Evolutionary conservation across 495 filamentous ascomycete genomes (phyloP).

Genomic region (Arthonia radiata): DNA sequence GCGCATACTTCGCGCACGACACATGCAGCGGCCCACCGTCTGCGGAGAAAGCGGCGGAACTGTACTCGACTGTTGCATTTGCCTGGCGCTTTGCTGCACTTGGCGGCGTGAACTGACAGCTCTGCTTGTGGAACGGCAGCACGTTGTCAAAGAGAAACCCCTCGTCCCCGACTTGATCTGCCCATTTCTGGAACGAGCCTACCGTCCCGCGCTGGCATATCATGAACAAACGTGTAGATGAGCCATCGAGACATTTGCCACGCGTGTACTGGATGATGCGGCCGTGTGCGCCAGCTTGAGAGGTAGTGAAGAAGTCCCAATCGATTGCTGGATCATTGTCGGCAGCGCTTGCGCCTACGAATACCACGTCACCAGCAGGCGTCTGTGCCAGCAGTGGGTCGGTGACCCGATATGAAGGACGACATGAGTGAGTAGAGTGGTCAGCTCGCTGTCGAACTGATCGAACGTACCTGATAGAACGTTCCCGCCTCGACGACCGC

Average conservation of each 20-base stretch:
- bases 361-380: slow-evolving; percentile 6
- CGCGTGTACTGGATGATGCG: slow-evolving; percentile 7
- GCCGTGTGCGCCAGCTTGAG: slow-evolving; percentile 3
- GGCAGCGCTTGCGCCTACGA: neutral
- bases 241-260: slow-evolving; percentile 9
- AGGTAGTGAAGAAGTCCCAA: slow-evolving; percentile 6
- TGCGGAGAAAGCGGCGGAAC: slow-evolving; percentile 12
- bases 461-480: slow-evolving; percentile 6
- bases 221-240: slow-evolving; percentile 8
- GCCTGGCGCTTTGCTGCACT: slow-evolving; percentile 9
- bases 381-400: slow-evolving; percentile 3
- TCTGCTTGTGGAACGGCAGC: slow-evolving; percentile 29
- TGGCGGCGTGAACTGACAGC: slow-evolving; percentile 25
- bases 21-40: slow-evolving; percentile 24
- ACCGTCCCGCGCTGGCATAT: slow-evolving; percentile 12
- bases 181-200: slow-evolving; percentile 27
- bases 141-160: slow-evolving; percentile 27
- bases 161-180: slow-evolving; percentile 26
- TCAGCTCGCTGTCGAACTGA: slow-evolving; percentile 4
- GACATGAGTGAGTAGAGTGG: slow-evolving; percentile 3
- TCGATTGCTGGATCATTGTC: neutral
- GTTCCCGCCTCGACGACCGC: slow-evolving; percentile 5
- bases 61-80: slow-evolving; percentile 23
- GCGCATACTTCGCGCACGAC: slow-evolving; percentile 23
- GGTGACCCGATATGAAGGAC: slow-evolving; percentile 3